Evolutionary conservation across 1,139 yeast species (phyloP), one percentile per base, ranked within the genome.

Genomic region (Candida sp.): DNA sequence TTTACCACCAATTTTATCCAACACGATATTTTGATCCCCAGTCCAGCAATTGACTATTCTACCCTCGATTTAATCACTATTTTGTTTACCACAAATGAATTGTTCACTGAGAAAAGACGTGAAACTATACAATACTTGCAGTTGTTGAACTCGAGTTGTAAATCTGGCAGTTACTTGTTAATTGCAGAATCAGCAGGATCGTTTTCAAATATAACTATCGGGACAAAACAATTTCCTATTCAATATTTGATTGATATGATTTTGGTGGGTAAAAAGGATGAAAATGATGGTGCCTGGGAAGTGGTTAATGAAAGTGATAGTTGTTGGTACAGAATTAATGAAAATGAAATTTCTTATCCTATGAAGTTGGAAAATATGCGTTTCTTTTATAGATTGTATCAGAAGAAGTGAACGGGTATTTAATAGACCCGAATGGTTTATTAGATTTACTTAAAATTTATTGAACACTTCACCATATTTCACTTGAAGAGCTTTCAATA

Each of bases 141-240:
- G 45, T 60, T 58, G 32, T 66, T 75, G 50, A 83, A 70, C 48
- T 49, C 53, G 22, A 53, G 56, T 44, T 87, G 87, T 59, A 58
- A 58, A 35, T 47, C 61, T 1, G 95, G 90, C 0, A 64, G 88
- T 15, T 63, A 77, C 32, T 64, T 89, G 33, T 68, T 89, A 39
- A 80, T 89, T 34, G 81, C 88, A 1, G 97, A 89, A 56, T 84
- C 95, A 64, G 97, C 97, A 0, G 97, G 97, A 0, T 86, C 95
- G 4, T 89, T 84, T 60, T 87, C 96, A 1, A 84, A 87, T 55
- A 85, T 89, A 37, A 77, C 81, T 1, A 75, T 89, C 33, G 96
- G 96, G 1, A 64, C 79, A 25, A 87, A 83, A 57, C 77, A 70
- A 50, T 89, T 89, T 64, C 97, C 97, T 0, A 84, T 89, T 2